Evolutionary conservation across 1,284 basidiomycete genomes (phyloP), one percentile per base, ranked within the genome.

Genomic region (Trametes sp.): DNA sequence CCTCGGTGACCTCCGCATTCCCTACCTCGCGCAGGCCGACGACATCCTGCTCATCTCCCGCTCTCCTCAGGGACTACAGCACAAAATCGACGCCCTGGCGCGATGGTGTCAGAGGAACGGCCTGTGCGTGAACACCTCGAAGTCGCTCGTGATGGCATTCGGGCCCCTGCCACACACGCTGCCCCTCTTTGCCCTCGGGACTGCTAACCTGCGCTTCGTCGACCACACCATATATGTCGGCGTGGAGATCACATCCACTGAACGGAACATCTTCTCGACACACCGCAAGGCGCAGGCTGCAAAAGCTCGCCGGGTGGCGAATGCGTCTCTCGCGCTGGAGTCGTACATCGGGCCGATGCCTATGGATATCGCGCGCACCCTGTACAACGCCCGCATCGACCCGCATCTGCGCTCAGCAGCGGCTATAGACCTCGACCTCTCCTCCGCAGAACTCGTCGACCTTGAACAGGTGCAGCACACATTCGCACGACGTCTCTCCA

Each of bases 41-140:
- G 77, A 77, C 62, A 68, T 77, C 19, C 71, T 64, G 0, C 55
- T 76, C 0, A 61, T 74, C 28, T 74, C 75, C 1, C 70, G 65
- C 0, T 63, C 72, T 0, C 28, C 60, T 0, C 44, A 36, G 0
- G 75, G 70, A 0, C 50, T 76, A 0, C 75, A 76, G 54, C n/a
- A 23, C 14, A 73, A 74, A 51, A 38, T 78, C 1, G 42, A 71
- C 21, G 26, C 16, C 0, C 66, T 74, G 10, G 46, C 44, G 7
- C 9, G 19, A 2, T 73, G 70, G 72, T 71, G 74, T 48, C 11
- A 24, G 0, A 2, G 38, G 2, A 76, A 74, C 57, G 72, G 71
- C 51, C 69, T 75, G 60, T 14, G 62, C 11, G 65, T 75, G 29
- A 73, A 69, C 57, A 62, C 13, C 57, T 5, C 19, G 49, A 77